phyloP scores from a whole-genome alignment of 306 rosid species.

The Medicago ruthenica region DNA sequence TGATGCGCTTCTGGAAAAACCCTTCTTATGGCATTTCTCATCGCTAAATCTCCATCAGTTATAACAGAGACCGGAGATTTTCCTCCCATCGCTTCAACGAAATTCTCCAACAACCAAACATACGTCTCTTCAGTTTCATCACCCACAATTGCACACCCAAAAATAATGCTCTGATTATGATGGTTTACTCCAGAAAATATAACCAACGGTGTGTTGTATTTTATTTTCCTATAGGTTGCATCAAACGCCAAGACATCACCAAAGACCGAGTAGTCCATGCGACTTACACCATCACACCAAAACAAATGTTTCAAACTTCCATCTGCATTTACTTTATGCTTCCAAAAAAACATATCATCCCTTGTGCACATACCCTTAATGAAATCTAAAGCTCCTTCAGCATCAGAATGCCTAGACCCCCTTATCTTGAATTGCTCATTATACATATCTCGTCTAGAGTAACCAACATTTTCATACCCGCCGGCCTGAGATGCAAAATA shows the following conservation, averaged over 20 bases:
- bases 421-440: background rate
- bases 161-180: background rate
- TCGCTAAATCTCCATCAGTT: background rate
- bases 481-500: too few relatives aligned
- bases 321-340: too few relatives aligned
- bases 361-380: background rate
- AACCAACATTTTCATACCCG: background rate
- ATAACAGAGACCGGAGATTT: background rate
- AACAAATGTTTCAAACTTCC: too few relatives aligned
- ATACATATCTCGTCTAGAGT: background rate
- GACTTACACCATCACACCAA: too few relatives aligned
- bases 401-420: background rate
- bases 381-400: background rate
- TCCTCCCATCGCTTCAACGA: background rate
- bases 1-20: background rate
- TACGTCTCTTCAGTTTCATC: background rate
- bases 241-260: too few relatives aligned
- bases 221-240: too few relatives aligned
- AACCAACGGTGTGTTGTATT: too few relatives aligned
- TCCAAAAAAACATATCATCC: background rate
- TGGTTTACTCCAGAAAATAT: too few relatives aligned
- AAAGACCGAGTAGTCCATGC: too few relatives aligned
- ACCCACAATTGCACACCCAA: background rate
- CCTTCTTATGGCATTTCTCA: background rate
- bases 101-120: background rate